These are phyloP conservation scores for Cydonia oblonga DNA, from an alignment of 331 rosid species.

Conservation along the genomic window DNA sequence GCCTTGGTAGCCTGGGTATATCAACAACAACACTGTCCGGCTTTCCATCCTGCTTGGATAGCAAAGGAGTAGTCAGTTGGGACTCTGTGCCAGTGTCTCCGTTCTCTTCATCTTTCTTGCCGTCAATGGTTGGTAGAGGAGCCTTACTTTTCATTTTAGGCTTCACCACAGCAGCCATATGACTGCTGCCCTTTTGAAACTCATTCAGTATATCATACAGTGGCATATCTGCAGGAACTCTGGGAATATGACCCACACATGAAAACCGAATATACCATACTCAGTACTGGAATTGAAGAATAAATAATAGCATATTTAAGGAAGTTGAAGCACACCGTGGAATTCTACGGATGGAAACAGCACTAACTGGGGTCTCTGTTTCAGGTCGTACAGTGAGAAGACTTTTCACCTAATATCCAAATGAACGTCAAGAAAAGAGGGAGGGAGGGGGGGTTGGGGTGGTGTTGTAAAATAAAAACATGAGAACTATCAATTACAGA, in stretches of 20 bases:
- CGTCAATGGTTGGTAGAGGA: conserved; percentile 27
- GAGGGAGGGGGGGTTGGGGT: neutral
- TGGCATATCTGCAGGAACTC: conserved; percentile 99
- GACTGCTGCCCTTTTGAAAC: conserved; percentile 97
- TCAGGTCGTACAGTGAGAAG: conserved; percentile 95
- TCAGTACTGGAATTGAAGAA: neutral
- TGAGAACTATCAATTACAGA: neutral
- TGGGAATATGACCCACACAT: conserved; percentile 27
- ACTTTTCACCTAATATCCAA: conserved; percentile 71
- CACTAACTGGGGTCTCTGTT: conserved; percentile 92
- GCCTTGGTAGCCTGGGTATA: conserved; percentile 47
- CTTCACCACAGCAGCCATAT: conserved; percentile 97
- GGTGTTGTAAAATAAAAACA: neutral
- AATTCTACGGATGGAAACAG: conserved; percentile 89
- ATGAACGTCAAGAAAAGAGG: conserved; percentile 1
- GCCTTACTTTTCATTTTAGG: conserved; percentile 46
- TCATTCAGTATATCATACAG: conserved; percentile 92
- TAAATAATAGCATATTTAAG: conserved; percentile 1
- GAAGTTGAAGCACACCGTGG: conserved; percentile 57
- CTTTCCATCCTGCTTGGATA: conserved; percentile 35
- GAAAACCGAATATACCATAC: conserved; percentile 13
- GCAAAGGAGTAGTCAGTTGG: conserved; percentile 62
- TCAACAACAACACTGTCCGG: conserved; percentile 49
- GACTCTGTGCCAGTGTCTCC: conserved; percentile 20
- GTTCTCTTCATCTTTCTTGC: conserved; percentile 37